A percentile compares a stretch with the other conserved stretches of the same genome.
Evolutionary conservation across 176 grass and related monocot genomes (phyloP).

Genomic region (Musa itinerans): DNA sequence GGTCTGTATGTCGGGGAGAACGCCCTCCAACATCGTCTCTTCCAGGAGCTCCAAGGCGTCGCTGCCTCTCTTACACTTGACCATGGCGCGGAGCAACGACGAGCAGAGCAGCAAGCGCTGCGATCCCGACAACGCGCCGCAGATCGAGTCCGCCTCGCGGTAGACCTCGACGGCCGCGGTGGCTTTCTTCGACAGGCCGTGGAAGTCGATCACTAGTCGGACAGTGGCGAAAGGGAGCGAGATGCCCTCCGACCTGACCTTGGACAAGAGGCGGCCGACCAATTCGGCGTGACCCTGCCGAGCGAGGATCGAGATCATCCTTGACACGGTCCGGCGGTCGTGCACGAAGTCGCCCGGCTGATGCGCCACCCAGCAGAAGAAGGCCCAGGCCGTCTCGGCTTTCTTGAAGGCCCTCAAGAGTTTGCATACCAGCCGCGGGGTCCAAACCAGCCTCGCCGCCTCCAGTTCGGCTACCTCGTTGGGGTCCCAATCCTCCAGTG

Average conservation of each 20-base stretch:
- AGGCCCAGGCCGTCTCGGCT: constrained; percentile 64
- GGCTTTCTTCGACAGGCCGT: constrained; percentile 62
- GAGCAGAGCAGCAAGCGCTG: constrained; percentile 61
- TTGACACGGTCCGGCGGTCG: constrained; percentile 54
- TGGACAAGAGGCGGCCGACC: constrained; percentile 53
- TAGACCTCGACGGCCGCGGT: constrained; percentile 57
- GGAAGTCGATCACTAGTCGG: constrained; percentile 61
- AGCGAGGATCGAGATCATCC: constrained; percentile 74
- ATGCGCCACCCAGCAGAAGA: constrained; percentile 92
- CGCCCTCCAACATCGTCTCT: constrained; percentile 54
- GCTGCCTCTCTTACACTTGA: constrained; percentile 40
- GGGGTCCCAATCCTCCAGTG: constrained; percentile 63
- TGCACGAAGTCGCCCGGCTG: constrained; percentile 60
- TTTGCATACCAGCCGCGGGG: constrained; percentile 80
- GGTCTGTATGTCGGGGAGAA: constrained; percentile 71
- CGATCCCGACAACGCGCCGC: constrained; percentile 35
- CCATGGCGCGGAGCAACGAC: constrained; percentile 65
- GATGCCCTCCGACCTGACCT: constrained; percentile 65
- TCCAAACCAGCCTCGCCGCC: constrained; percentile 50
- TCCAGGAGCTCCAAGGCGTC: constrained; percentile 59
- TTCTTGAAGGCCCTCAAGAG: constrained; percentile 71
- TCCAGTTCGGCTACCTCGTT: constrained; percentile 58
- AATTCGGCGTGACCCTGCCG: constrained; percentile 53
- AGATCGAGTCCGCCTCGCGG: constrained; percentile 41
- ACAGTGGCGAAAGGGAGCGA: constrained; percentile 60